Evolutionary conservation across 2,329 filamentous ascomycete genomes (phyloP).

Genomic region (Ophiostoma quercus): DNA sequence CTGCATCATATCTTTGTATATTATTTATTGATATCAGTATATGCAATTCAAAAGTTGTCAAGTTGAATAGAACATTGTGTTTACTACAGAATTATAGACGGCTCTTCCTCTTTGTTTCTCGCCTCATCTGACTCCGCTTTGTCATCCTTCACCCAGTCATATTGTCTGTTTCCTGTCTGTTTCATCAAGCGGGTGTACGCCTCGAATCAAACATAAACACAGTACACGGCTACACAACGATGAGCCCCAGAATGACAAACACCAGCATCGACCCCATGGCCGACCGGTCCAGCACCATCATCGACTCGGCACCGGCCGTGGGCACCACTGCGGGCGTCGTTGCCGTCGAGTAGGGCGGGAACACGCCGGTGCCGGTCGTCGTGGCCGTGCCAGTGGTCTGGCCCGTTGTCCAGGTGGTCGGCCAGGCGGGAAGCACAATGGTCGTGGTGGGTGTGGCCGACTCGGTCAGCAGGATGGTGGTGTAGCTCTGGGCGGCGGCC

Average conservation of each 20-base stretch:
- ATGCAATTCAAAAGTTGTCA: background rate
- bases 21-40: background rate
- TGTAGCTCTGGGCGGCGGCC: constrained; percentile 21
- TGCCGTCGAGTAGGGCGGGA: constrained; percentile 15
- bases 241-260: constrained; percentile 27
- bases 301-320: constrained; percentile 25
- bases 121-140: background rate
- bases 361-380: constrained; percentile 7
- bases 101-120: too few species aligned
- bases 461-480: constrained; percentile 24
- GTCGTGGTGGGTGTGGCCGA: constrained; percentile 24
- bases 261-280: constrained; percentile 25
- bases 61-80: background rate
- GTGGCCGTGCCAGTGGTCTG: background rate
- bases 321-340: constrained; percentile 25
- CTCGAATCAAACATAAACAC: background rate
- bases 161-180: too few species aligned
- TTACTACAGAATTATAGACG: background rate
- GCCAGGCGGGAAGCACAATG: constrained; percentile 25
- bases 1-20: background rate
- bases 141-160: background rate
- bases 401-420: constrained; percentile 17
- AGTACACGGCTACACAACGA: constrained; percentile 23
- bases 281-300: constrained; percentile 25
- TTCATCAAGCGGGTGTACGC: constrained; percentile 2